Conservation (phyloP, 441 rosid genomes). For the Bruguiera hainesii region DNA sequence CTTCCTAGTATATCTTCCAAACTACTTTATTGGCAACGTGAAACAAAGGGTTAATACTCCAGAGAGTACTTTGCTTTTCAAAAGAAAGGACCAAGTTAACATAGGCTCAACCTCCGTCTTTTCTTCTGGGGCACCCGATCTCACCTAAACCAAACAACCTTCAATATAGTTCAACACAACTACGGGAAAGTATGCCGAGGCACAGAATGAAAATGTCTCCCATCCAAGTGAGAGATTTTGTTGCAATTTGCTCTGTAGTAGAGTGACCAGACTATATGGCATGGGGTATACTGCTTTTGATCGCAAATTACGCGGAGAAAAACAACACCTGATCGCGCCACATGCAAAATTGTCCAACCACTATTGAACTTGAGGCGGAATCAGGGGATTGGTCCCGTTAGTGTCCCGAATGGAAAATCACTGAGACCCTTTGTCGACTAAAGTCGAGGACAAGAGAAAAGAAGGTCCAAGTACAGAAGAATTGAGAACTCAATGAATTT, state of each 20-base stretch:
- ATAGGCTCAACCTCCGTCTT: background rate
- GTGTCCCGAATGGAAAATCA: background rate
- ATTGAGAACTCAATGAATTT: background rate
- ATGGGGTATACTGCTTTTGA: background rate
- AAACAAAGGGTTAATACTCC: constrained; percentile 7
- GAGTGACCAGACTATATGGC: background rate
- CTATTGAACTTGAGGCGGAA: background rate
- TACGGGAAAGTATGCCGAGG: constrained; percentile 3
- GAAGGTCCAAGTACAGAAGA: background rate
- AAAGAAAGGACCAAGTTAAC: constrained; percentile 20
- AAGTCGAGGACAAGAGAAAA: background rate
- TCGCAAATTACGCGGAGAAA: background rate
- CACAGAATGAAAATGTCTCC: constrained; percentile 14
- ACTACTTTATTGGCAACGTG: constrained; percentile 11
- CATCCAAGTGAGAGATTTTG: too few relatives aligned
- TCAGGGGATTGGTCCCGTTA: background rate
- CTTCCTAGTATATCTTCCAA: constrained; percentile 20
- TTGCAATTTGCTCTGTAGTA: background rate
- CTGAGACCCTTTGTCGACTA: background rate
- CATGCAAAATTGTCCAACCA: background rate
- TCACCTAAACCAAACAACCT: constrained; percentile 15
- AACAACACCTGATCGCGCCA: background rate
- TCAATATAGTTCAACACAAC: background rate
- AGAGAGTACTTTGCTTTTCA: constrained; percentile 7
- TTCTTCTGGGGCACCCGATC: constrained; percentile 13